These are phyloP conservation scores for Trichoderma polysporum DNA, from an alignment of 2,329 filamentous ascomycete species.

Conservation along the genomic window DNA sequence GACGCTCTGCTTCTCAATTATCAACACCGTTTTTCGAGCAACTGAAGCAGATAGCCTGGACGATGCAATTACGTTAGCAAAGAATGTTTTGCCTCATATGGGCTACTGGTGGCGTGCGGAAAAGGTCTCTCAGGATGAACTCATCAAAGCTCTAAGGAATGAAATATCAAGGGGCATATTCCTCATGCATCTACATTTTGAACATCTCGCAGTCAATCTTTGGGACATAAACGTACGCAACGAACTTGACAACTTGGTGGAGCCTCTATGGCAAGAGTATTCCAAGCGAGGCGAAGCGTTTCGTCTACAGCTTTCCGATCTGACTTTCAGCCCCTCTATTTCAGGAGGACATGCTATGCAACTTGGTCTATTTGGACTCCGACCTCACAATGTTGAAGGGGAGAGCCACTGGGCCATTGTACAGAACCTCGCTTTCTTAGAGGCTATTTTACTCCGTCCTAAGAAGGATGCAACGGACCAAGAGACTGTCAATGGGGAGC, in stretches of 20 bases:
- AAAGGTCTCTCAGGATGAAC: conserved; percentile 58
- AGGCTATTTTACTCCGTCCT: conserved; percentile 45
- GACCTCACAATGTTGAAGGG: conserved; percentile 51
- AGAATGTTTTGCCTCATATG: conserved; percentile 67
- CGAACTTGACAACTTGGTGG: conserved; percentile 64
- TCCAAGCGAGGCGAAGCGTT: conserved; percentile 67
- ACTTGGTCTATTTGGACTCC: conserved; percentile 53
- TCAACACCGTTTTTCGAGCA: conserved; percentile 69
- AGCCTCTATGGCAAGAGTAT: conserved; percentile 78
- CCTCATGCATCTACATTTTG: conserved; percentile 61
- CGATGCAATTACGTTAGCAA: conserved; percentile 60
- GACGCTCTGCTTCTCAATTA: conserved; percentile 69
- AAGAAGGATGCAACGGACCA: conserved; percentile 27
- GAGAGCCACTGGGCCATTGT: conserved; percentile 62
- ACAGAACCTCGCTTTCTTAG: conserved; percentile 58
- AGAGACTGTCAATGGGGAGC: conserved; percentile 38
- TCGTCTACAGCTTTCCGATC: conserved; percentile 74
- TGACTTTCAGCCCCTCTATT: conserved; percentile 56
- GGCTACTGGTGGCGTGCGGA: conserved; percentile 76
- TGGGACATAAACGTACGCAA: conserved; percentile 41
- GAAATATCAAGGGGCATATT: conserved; percentile 75
- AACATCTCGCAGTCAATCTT: conserved; percentile 52
- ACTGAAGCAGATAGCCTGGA: conserved; percentile 67
- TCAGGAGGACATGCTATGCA: conserved; percentile 46
- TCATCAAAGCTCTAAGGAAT: conserved; percentile 65